A percentile compares a stretch with the other conserved stretches of the same genome.
These are phyloP conservation scores for Basidiobolus meristosporus DNA, from an alignment of 371 early-diverging fungal species.

Conservation along the genomic window DNA sequence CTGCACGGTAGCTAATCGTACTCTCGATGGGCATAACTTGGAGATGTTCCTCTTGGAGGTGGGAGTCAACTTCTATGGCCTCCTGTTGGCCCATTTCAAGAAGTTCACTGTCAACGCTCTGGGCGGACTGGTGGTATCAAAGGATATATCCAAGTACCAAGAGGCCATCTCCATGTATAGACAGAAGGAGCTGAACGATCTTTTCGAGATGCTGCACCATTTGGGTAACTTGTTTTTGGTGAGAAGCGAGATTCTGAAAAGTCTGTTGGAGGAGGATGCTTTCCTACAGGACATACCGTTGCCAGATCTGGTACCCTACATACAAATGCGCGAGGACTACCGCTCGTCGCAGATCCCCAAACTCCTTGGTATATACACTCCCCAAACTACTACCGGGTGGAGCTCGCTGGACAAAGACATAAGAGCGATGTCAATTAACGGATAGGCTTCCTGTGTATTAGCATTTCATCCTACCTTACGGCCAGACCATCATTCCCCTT, in stretches of 20 bases:
- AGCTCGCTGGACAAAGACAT: no score
- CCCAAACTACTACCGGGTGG: background rate
- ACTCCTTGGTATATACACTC: conserved; percentile 16
- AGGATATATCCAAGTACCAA: conserved; percentile 84
- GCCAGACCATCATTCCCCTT: no score
- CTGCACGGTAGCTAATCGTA: conserved; percentile 25
- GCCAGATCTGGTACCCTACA: conserved; percentile 56
- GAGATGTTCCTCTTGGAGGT: conserved; percentile 56
- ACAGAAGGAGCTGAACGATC: conserved; percentile 49
- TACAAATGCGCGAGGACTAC: conserved; percentile 77
- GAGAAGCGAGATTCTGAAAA: conserved; percentile 70
- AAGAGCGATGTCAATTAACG: no score
- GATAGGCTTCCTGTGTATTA: no score
- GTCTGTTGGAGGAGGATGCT: conserved; percentile 61
- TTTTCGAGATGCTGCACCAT: conserved; percentile 82
- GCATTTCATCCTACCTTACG: no score
- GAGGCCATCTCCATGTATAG: conserved; percentile 60
- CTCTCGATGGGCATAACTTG: conserved; percentile 61
- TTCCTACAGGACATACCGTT: conserved; percentile 64
- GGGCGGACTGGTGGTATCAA: conserved; percentile 74
- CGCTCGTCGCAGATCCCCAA: conserved; percentile 40
- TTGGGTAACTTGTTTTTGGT: conserved; percentile 80
- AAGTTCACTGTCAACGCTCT: conserved; percentile 62
- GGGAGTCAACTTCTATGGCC: conserved; percentile 62
- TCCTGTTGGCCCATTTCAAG: conserved; percentile 81